Evolutionary conservation across 495 filamentous ascomycete genomes (phyloP).

Genomic region (Trichoderma gamsii): DNA sequence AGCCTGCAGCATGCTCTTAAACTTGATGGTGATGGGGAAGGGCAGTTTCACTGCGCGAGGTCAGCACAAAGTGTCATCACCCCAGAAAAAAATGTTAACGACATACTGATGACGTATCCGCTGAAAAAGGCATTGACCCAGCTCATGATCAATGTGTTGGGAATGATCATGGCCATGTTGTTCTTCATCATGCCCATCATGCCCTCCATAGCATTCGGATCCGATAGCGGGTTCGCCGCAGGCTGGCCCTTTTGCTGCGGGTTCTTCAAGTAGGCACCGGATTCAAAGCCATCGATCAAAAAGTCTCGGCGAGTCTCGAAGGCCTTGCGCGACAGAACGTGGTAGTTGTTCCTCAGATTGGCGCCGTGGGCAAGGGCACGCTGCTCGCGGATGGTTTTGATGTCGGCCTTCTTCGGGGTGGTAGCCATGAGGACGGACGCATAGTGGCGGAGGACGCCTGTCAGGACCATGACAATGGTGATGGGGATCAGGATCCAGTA

Average conservation of each 20-base stretch:
- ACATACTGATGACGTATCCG: slow-evolving; percentile 91
- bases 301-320: slow-evolving; percentile 76
- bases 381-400: slow-evolving; percentile 75
- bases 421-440: slow-evolving; percentile 83
- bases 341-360: slow-evolving; percentile 73
- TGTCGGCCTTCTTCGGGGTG: slow-evolving; percentile 73
- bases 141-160: slow-evolving; percentile 97
- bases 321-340: slow-evolving; percentile 63
- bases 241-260: slow-evolving; percentile 79
- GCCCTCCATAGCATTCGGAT: slow-evolving; percentile 96
- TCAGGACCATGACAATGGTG: slow-evolving; percentile 94
- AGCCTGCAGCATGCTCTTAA: slow-evolving; percentile 98
- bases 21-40: slow-evolving; percentile 94
- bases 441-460: slow-evolving; percentile 93
- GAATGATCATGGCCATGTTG: slow-evolving; percentile 99
- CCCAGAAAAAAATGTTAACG: not conserved
- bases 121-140: slow-evolving; percentile 99
- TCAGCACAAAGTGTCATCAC: slow-evolving; percentile 17
- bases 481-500: slow-evolving; percentile 99
- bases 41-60: slow-evolving; percentile 78
- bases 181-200: slow-evolving; percentile 99
- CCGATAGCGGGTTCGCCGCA: slow-evolving; percentile 88
- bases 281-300: slow-evolving; percentile 71
- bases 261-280: slow-evolving; percentile 82
- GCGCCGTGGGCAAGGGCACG: slow-evolving; percentile 80